Evolutionary conservation across 768 basidiomycete species (phyloP), one percentile per base, ranked within the genome.

Genomic region (Mycena filopes): DNA sequence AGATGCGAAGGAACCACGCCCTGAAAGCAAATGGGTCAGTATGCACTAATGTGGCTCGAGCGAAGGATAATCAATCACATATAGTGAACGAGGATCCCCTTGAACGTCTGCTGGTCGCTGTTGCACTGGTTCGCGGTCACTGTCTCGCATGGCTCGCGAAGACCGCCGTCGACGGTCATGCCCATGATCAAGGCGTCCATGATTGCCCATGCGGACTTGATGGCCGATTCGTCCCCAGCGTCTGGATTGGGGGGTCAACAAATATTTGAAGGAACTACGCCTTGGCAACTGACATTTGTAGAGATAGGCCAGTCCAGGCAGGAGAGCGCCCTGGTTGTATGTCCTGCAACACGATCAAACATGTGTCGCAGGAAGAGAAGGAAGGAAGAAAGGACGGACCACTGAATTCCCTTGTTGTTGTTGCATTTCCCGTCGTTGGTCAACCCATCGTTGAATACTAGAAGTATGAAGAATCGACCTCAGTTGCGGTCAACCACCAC

Each of bases 381-480:
- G n/a, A n/a, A n/a, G n/a, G n/a, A n/a, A n/a, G 9, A 36, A 15
- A 36, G 36, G 51, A 50, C 68, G 21, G 40, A 66, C 68, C 69
- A 70, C 42, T 70, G 69, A 21, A 66, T 70, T 11, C 63, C 61
- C 23, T 41, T 31, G 38, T 70, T 70, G 51, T 70, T 70, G 6
- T 29, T 60, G 55, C 69, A 70, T 12, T 49, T 51, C 33, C 55
- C 64, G n/a, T 60, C 48, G 21, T 60, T 65, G 41, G 53, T 58
- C 10, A 70, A 49, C 20, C 69, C 69, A 23, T 70, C 69, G 18
- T 70, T 68, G 50, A 51, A 70, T 36, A 70, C 69, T 70, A 47
- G 13, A 16, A 38, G 50, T 11, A 11, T 20, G n/a, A n/a, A n/a
- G n/a, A n/a, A n/a, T n/a, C n/a, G 11, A 23, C 10, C 1, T 20